Evolutionary conservation across 805 yeast species (phyloP).

Genomic region (Candida vaughaniae): DNA sequence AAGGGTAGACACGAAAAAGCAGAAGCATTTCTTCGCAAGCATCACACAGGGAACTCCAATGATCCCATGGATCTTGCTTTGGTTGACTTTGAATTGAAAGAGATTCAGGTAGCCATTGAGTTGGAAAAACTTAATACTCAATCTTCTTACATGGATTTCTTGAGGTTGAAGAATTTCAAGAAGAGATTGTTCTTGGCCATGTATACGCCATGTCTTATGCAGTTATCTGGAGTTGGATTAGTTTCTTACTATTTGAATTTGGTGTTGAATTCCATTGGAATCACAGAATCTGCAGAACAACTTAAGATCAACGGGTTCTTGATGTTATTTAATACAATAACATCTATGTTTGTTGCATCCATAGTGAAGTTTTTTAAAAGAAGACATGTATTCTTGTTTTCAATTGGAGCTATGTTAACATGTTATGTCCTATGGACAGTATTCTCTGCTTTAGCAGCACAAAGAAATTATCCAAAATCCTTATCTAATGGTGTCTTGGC

Average conservation of each 20-base stretch:
- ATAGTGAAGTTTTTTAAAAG: constrained; percentile 21
- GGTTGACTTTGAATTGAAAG: constrained; percentile 15
- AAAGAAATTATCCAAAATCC: constrained; percentile 15
- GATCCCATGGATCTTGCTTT: constrained; percentile 14
- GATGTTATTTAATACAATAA: constrained; percentile 45
- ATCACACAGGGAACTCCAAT: constrained; percentile 36
- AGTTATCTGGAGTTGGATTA: constrained; percentile 48
- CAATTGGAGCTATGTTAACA: constrained; percentile 25
- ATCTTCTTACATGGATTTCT: constrained; percentile 10
- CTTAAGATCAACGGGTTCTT: constrained; percentile 51
- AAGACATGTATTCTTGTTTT: constrained; percentile 26
- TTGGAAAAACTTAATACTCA: constrained; percentile 13
- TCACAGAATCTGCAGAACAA: constrained; percentile 44
- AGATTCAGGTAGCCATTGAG: constrained; percentile 14
- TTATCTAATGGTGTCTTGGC: constrained; percentile 22
- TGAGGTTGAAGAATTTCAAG: constrained; percentile 6
- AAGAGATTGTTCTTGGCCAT: constrained; percentile 11
- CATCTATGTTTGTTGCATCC: constrained; percentile 19
- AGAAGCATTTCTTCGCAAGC: constrained; percentile 34
- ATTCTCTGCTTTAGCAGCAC: constrained; percentile 21
- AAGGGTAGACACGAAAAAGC: constrained; percentile 46
- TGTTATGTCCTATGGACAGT: constrained; percentile 25
- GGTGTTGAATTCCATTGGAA: constrained; percentile 54
- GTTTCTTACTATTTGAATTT: constrained; percentile 50
- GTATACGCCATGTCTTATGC: constrained; percentile 11